These are phyloP conservation scores for Russula ochroleuca DNA, from an alignment of 768 basidiomycete species.

Conservation along the genomic window DNA sequence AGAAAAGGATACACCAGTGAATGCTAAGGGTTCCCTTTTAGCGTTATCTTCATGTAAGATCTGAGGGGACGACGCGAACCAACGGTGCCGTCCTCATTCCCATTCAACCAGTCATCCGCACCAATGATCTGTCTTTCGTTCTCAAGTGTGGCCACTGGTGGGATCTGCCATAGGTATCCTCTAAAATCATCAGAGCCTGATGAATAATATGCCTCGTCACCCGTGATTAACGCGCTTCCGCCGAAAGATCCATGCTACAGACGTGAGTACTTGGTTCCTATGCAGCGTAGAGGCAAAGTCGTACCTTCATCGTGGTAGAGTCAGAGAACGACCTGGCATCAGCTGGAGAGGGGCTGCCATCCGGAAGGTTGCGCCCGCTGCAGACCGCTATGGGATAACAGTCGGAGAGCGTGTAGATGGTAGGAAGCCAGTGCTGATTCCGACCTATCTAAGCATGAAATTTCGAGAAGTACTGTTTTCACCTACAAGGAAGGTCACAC, in stretches of 20 bases:
- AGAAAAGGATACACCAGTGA: slow-evolving; percentile 31
- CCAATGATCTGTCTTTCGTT: slow-evolving; percentile 46
- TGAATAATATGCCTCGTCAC: slow-evolving; percentile 56
- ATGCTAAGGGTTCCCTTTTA: slow-evolving; percentile 15
- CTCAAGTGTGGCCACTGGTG: slow-evolving; percentile 43
- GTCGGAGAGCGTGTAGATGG: slow-evolving; percentile 64
- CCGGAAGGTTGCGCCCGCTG: slow-evolving; percentile 53
- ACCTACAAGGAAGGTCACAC: slow-evolving; percentile 63
- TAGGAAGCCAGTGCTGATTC: slow-evolving; percentile 60
- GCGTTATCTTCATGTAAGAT: background rate
- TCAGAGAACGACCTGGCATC: slow-evolving; percentile 60
- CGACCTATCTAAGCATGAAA: slow-evolving; percentile 2
- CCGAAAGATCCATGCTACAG: slow-evolving; percentile 74
- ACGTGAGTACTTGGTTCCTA: background rate
- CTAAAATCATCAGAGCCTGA: slow-evolving; percentile 84
- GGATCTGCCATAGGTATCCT: slow-evolving; percentile 75
- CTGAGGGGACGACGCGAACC: slow-evolving; percentile 33
- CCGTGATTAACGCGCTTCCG: slow-evolving; percentile 42
- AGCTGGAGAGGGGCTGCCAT: slow-evolving; percentile 46
- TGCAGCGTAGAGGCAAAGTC: background rate
- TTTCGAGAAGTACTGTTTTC: background rate
- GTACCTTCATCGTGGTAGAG: slow-evolving; percentile 74
- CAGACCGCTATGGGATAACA: slow-evolving; percentile 66
- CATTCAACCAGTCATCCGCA: slow-evolving; percentile 43
- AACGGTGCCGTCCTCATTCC: slow-evolving; percentile 35